Evolutionary conservation across 192 early-diverging fungal species (phyloP).

Genomic region (Neocallimastix lanati): DNA sequence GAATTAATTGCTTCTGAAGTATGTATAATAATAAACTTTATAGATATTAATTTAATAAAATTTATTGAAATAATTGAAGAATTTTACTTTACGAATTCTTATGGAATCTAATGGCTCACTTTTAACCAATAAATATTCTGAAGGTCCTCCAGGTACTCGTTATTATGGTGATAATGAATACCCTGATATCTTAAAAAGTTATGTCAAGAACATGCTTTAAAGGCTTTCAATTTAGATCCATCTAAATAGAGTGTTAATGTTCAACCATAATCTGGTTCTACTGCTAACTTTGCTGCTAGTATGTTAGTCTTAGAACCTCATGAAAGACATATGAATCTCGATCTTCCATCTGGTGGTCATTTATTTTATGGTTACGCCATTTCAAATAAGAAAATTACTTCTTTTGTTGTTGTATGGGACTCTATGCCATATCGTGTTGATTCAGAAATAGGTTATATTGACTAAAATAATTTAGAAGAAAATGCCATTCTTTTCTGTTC

Average conservation of each 20-base stretch:
- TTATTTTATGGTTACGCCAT: slow-evolving; percentile 99
- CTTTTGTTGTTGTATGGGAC: slow-evolving; percentile 98
- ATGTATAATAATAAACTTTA: slow-evolving; percentile 4
- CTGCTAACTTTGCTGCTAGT: slow-evolving; percentile 96
- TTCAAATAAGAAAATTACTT: slow-evolving; percentile 99
- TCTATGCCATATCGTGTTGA: slow-evolving; percentile 97
- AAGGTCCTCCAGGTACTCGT: slow-evolving; percentile 84
- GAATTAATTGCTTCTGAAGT: slow-evolving; percentile 98
- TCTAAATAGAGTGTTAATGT: slow-evolving; percentile 98
- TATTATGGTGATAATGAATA: slow-evolving; percentile 99
- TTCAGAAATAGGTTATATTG: slow-evolving; percentile 64
- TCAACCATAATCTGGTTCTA: slow-evolving; percentile 95
- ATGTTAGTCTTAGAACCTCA: slow-evolving; percentile 89
- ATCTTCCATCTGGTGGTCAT: slow-evolving; percentile 98
- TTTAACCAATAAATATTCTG: slow-evolving; percentile 99
- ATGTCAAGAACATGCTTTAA: slow-evolving; percentile 85
- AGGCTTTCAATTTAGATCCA: slow-evolving; percentile 73
- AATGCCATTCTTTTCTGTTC: slow-evolving; percentile 90
- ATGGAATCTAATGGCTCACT: slow-evolving; percentile 99
- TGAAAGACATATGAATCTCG: slow-evolving; percentile 98
- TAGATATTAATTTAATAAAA: too few relatives aligned
- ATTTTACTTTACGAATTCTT: slow-evolving; percentile 97
- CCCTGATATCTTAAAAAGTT: slow-evolving; percentile 90
- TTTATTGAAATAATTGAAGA: too few relatives aligned
- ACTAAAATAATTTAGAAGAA: slow-evolving; percentile 86